Conservation (phyloP, 441 rosid species). For the Adansonia rubrostipa region DNA sequence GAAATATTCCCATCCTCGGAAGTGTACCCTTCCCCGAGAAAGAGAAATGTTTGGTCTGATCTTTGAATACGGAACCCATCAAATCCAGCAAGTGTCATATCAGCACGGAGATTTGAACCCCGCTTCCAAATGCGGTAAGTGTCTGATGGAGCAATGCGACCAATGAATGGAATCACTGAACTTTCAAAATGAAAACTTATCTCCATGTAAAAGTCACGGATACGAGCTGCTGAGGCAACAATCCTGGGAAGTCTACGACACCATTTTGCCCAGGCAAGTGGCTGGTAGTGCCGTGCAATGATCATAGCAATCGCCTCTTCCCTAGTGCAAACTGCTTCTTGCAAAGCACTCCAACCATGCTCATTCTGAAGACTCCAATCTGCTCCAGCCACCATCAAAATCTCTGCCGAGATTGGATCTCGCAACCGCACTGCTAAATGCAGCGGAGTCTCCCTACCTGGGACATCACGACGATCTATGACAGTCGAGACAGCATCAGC, state of each 20-base stretch:
- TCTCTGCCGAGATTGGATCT: conserved; percentile 84
- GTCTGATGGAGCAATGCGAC: conserved; percentile 99
- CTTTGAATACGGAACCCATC: conserved; percentile 96
- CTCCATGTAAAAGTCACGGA: conserved; percentile 97
- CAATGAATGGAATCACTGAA: conserved; percentile 92
- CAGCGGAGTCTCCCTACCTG: conserved; percentile 92
- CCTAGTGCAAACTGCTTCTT: conserved; percentile 94
- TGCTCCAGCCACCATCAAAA: conserved; percentile 95
- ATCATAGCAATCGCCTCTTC: conserved; percentile 91
- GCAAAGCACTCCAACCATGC: conserved; percentile 98
- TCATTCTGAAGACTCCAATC: conserved; percentile 99
- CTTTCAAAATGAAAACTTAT: conserved; percentile 97
- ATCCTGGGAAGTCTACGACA: conserved; percentile 93
- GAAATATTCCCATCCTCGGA: conserved; percentile 78
- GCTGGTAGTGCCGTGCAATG: conserved; percentile 91
- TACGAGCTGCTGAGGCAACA: conserved; percentile 79
- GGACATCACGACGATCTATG: conserved; percentile 92
- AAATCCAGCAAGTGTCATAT: conserved; percentile 98
- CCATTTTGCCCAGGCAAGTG: conserved; percentile 99
- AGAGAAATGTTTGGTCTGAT: conserved; percentile 89
- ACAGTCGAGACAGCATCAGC: conserved; percentile 81
- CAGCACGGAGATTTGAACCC: conserved; percentile 96
- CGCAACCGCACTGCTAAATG: conserved; percentile 89
- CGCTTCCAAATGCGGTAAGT: conserved; percentile 98
- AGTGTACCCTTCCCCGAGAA: conserved; percentile 83